Base-by-base conservation (phyloP, 2,329 filamentous ascomycete species). In the Fusarium tupiense region DNA sequence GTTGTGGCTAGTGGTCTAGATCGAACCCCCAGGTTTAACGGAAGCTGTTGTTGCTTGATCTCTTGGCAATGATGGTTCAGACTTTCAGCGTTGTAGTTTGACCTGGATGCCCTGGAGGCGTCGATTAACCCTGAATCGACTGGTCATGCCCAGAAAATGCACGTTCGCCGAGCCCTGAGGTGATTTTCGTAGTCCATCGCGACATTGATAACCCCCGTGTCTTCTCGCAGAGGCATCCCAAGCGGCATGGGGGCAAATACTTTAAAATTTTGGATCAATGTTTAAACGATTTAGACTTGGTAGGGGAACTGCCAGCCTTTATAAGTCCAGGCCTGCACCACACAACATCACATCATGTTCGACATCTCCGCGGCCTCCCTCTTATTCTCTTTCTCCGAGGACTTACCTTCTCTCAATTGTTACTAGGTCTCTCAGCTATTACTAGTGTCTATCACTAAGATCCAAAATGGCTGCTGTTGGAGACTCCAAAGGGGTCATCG, bases 121-220 rank as follows among this genome's bases (percentile, higher is more conserved):
- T 43, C n/a, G 35, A 26, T 43, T 40, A 26, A 60, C 47, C 61
- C 67, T 60, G n/a, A 24, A 37, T 38, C 22, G 37, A 58, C 38
- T 53, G 17, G 46, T 24, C 14, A 59, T 50, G 14, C 33, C 49
- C 29, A 59, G 16, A 35, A 52, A 58, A 47, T 9, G 49, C 60
- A 49, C 19, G 53, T 26, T 74, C 46, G 52, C 65, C 63, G 56
- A 62, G 46, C 19, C 57, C 70, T 77, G 72, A 77, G 73, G 76
- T 77, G 75, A 78, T 78, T 72, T 69, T 20, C 24, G 44, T 62
- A 57, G 60, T 43, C 37, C 75, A 78, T 78, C 70, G 64, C 77
- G 77, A 78, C 77, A 78, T 78, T 61, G 49, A 47, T 64, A 50
- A 38, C 66, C 61, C 61, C 64, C 54, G 40, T 60, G 12, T 43